Percentiles rank a stretch among this genome's conserved stretches.
phyloP scores from a whole-genome alignment of 768 basidiomycete species.

The Termitomyces sp. region DNA sequence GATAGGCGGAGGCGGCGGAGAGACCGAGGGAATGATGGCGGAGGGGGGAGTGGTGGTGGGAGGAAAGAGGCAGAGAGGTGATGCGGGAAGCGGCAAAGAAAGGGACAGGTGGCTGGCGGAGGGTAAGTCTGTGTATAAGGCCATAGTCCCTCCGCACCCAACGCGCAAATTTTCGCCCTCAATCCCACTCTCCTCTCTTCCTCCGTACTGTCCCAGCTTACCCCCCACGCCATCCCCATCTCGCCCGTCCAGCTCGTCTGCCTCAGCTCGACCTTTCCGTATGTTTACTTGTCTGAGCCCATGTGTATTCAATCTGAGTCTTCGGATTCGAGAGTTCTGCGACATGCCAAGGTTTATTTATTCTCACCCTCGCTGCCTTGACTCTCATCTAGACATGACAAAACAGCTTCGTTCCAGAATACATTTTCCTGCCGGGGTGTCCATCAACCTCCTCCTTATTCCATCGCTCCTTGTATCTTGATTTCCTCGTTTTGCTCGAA shows the following conservation, averaged over 20 bases:
- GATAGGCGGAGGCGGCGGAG: slow-evolving; percentile 9
- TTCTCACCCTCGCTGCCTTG: background rate
- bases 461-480: slow-evolving; percentile 7
- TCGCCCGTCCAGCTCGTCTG: background rate
- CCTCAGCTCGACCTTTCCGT: slow-evolving; percentile 7
- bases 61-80: slow-evolving; percentile 34
- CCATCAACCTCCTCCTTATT: slow-evolving; percentile 12
- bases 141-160: slow-evolving; percentile 12
- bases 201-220: background rate
- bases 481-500: slow-evolving; percentile 8
- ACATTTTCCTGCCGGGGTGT: slow-evolving; percentile 1
- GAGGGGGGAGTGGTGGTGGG: slow-evolving; percentile 18
- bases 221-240: background rate
- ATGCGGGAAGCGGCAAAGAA: slow-evolving; percentile 55
- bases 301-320: slow-evolving; percentile 10
- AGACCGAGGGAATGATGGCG: slow-evolving; percentile 10
- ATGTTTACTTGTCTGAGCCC: slow-evolving; percentile 7
- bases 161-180: slow-evolving; percentile 6
- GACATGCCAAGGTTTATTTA: slow-evolving; percentile 1
- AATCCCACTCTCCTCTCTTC: slow-evolving; percentile 17
- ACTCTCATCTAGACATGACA: background rate
- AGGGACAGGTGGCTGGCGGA: slow-evolving; percentile 61
- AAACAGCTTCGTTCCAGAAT: background rate
- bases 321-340: slow-evolving; percentile 7
- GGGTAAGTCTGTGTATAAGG: slow-evolving; percentile 37